phyloP scores from a whole-genome alignment of 75 land plant species.

The Pseudotsuga menziesii region DNA sequence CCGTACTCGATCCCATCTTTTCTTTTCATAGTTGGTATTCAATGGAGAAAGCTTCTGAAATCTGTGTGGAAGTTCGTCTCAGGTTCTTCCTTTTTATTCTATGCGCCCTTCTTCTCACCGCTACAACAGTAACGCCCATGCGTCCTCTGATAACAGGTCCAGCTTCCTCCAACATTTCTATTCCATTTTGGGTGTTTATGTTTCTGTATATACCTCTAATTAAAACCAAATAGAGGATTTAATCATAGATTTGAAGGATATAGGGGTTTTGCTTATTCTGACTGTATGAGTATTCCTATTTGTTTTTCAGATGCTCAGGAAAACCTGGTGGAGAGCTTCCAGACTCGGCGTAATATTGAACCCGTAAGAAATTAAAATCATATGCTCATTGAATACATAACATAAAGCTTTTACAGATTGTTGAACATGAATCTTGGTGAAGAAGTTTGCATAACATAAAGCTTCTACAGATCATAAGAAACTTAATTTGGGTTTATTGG shows the following conservation, averaged over 20 bases:
- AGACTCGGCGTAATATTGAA: background rate
- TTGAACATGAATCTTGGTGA: background rate
- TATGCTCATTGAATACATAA: background rate
- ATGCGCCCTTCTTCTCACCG: background rate
- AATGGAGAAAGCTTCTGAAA: background rate
- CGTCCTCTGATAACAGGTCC: background rate
- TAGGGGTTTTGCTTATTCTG: background rate
- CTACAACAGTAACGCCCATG: background rate
- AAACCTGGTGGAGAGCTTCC: background rate
- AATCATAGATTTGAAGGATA: background rate
- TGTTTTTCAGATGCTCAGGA: background rate
- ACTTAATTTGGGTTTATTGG: too few species aligned
- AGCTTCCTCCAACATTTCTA: background rate
- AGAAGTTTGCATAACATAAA: background rate
- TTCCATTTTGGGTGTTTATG: background rate
- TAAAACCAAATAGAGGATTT: background rate
- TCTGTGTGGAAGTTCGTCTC: too few species aligned
- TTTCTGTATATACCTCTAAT: background rate
- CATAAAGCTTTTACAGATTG: background rate
- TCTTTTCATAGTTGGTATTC: background rate
- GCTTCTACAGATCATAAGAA: background rate
- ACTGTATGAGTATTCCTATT: too few species aligned
- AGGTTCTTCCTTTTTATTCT: background rate
- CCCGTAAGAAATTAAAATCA: background rate
- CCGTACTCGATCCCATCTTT: background rate